Conservation (phyloP, 1,139 yeast species). For the Yamadazyma buinensis region DNA sequence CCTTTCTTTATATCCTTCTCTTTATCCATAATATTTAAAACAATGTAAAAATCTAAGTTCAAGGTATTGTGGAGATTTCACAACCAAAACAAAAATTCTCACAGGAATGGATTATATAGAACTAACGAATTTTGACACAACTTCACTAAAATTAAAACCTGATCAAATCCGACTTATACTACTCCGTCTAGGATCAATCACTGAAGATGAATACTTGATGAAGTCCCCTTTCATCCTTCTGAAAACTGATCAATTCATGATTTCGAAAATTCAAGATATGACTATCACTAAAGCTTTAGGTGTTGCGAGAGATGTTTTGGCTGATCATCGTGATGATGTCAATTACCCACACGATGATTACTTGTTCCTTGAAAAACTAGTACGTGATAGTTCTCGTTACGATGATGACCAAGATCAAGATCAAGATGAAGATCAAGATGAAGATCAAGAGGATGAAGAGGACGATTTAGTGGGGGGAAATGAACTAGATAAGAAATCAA, state of each 20-base stretch:
- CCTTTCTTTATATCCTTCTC: too few relatives aligned
- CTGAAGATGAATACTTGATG: slow-evolving; percentile 22
- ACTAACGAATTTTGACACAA: slow-evolving; percentile 5
- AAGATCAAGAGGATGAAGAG: slow-evolving; percentile 1
- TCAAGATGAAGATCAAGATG: slow-evolving; percentile 5
- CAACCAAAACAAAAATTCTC: too few relatives aligned
- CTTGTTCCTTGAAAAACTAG: slow-evolving; percentile 27
- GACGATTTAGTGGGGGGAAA: slow-evolving; percentile 9
- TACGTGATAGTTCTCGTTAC: slow-evolving; percentile 12
- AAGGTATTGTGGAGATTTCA: too few relatives aligned
- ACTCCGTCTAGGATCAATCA: slow-evolving; percentile 27
- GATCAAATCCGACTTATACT: slow-evolving; percentile 26
- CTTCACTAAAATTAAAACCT: slow-evolving; percentile 6
- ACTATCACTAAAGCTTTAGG: slow-evolving; percentile 23
- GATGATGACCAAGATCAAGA: too few relatives aligned
- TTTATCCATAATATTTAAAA: too few relatives aligned
- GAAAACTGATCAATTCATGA: not conserved
- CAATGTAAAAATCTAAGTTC: too few relatives aligned
- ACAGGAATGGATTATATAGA: slow-evolving; percentile 12
- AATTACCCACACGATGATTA: slow-evolving; percentile 39
- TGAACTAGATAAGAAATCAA: slow-evolving; percentile 11
- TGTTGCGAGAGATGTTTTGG: slow-evolving; percentile 36
- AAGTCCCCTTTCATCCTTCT: slow-evolving; percentile 12
- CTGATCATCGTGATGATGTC: slow-evolving; percentile 40
- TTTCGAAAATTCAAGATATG: slow-evolving; percentile 24